Conservation (phyloP, 169 alveolate species). For the Eimeria maxima region DNA sequence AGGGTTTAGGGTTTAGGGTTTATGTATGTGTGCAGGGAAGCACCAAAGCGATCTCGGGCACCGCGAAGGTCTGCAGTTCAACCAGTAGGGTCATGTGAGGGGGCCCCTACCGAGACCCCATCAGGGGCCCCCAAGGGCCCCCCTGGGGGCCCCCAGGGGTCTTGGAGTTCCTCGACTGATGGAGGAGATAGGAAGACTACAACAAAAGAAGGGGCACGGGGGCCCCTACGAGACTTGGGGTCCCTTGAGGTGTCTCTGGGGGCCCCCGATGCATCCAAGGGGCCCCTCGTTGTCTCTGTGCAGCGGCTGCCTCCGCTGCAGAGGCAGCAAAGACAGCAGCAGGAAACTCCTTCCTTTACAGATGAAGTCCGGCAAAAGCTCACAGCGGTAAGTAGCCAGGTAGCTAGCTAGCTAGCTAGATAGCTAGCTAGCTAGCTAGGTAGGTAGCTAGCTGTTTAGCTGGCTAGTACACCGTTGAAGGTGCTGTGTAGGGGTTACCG, state of each 20-base stretch:
- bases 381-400: not conserved
- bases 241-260: slow-evolving; percentile 27
- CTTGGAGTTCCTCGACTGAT: not conserved
- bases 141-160: too few species aligned
- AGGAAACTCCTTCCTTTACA: not conserved
- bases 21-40: not conserved
- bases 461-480: too few species aligned
- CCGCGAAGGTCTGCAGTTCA: not conserved
- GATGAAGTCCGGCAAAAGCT: not conserved
- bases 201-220: not conserved
- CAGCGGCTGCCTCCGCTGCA: slow-evolving; percentile 31
- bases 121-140: too few species aligned
- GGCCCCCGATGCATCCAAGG: not conserved
- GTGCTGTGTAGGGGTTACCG: not conserved
- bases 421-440: not conserved
- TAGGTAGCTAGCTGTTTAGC: not conserved
- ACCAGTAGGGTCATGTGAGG: not conserved
- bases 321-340: not conserved
- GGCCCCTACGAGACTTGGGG: not conserved
- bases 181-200: not conserved
- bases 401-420: not conserved
- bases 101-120: not conserved
- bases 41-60: not conserved
- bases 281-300: not conserved
- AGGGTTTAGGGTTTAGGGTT: too few species aligned